phyloP scores from a whole-genome alignment of 2,329 filamentous ascomycete genomes.

The Fusarium multiceps region DNA sequence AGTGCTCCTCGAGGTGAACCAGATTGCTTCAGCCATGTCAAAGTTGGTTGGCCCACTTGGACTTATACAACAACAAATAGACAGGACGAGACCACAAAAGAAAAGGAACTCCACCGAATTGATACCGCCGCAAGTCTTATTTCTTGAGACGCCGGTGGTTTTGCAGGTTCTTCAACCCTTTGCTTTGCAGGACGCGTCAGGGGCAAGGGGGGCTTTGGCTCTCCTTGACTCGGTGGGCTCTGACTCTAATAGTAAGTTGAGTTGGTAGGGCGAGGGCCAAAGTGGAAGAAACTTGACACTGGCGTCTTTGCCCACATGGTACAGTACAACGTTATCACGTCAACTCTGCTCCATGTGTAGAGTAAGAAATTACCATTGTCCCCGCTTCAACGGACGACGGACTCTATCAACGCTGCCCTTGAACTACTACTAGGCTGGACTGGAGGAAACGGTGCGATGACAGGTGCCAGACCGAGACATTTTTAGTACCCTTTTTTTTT shows the following conservation, averaged over 20 bases:
- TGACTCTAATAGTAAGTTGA: not conserved
- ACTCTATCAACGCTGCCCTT: conserved; percentile 20
- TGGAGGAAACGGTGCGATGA: conserved; percentile 17
- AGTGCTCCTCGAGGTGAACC: conserved; percentile 1
- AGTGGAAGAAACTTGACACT: conserved; percentile 7
- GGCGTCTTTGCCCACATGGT: conserved; percentile 11
- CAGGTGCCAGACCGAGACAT: conserved; percentile 32
- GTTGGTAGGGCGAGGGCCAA: not conserved
- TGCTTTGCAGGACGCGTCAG: conserved; percentile 24
- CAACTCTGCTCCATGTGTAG: conserved; percentile 8
- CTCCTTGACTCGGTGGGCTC: conserved; percentile 9
- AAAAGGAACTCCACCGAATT: not conserved
- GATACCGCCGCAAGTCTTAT: conserved; percentile 16
- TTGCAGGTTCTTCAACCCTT: conserved; percentile 9
- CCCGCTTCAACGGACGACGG: conserved; percentile 32
- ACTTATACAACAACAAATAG: not conserved
- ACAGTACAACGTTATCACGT: not conserved
- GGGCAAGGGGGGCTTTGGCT: conserved; percentile 3
- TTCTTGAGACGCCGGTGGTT: conserved; percentile 28
- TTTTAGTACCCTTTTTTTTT: conserved; percentile 1
- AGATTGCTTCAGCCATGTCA: not conserved
- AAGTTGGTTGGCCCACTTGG: conserved; percentile 20
- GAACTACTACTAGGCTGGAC: not conserved
- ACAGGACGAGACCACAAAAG: not conserved
- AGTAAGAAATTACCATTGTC: conserved; percentile 15